Conservation (phyloP, 768 basidiomycete genomes). For the Lentinula detonsa region DNA sequence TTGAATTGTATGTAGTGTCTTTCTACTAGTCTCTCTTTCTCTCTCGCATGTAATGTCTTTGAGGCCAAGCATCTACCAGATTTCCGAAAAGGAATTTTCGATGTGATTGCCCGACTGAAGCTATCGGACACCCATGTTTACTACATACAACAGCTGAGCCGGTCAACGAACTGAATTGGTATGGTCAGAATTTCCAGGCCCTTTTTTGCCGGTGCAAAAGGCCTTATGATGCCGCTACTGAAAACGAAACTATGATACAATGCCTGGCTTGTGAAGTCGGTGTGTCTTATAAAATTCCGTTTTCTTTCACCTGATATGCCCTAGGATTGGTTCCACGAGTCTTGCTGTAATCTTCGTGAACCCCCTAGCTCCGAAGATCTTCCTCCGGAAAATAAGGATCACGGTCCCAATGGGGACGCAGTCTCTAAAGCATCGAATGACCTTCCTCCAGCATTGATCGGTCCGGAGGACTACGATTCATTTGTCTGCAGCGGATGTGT, state of each 20-base stretch:
- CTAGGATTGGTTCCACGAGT: slow-evolving; percentile 91
- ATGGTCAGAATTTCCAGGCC: slow-evolving; percentile 69
- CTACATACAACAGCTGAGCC: slow-evolving; percentile 50
- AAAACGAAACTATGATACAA: slow-evolving; percentile 85
- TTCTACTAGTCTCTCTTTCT: not conserved
- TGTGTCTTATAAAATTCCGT: slow-evolving; percentile 10
- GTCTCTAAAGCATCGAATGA: slow-evolving; percentile 56
- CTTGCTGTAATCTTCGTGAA: slow-evolving; percentile 75
- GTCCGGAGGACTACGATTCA: slow-evolving; percentile 66
- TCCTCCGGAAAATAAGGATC: slow-evolving; percentile 20
- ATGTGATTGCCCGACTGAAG: slow-evolving; percentile 77
- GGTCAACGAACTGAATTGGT: slow-evolving; percentile 53
- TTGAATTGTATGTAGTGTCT: slow-evolving; percentile 52
- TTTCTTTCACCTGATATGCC: slow-evolving; percentile 5
- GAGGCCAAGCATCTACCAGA: slow-evolving; percentile 17
- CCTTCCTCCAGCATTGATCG: slow-evolving; percentile 62
- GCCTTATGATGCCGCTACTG: slow-evolving; percentile 65
- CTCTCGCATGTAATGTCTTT: slow-evolving; percentile 1
- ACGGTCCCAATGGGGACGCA: slow-evolving; percentile 26
- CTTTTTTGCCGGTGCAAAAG: slow-evolving; percentile 72
- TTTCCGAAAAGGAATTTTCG: slow-evolving; percentile 82
- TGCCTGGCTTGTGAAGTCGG: slow-evolving; percentile 80
- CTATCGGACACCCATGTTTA: slow-evolving; percentile 56
- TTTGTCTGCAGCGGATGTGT: slow-evolving; percentile 73
- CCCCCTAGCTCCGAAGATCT: slow-evolving; percentile 46